phyloP scores from a whole-genome alignment of 176 grass and related monocot genomes.

The Juncus inflexus region DNA sequence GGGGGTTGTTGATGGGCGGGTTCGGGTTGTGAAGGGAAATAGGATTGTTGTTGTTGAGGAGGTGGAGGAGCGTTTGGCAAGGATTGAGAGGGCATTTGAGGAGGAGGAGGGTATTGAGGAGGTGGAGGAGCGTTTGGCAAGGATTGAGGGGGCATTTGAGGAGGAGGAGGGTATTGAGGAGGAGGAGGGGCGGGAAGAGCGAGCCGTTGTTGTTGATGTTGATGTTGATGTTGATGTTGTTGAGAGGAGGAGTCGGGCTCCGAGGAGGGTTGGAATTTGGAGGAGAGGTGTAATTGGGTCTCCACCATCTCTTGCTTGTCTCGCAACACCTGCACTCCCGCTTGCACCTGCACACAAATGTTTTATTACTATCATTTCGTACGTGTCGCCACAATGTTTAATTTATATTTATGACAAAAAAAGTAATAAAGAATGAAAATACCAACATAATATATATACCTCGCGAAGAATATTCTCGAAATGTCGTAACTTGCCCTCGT shows the following conservation, averaged over 20 bases:
- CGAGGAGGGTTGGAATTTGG: slow-evolving; percentile 49
- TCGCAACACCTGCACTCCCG: slow-evolving; percentile 69
- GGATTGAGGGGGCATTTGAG: slow-evolving; percentile 43
- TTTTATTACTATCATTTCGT: not conserved
- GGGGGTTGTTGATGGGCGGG: slow-evolving; percentile 34
- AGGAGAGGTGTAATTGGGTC: slow-evolving; percentile 54
- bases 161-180: slow-evolving; percentile 42
- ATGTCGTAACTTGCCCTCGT: slow-evolving; percentile 83
- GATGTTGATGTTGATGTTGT: slow-evolving; percentile 27
- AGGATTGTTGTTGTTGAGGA: slow-evolving; percentile 21
- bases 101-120: slow-evolving; percentile 24
- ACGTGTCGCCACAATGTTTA: not conserved
- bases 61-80: not conserved
- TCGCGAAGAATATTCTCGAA: slow-evolving; percentile 76
- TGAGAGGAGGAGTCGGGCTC: slow-evolving; percentile 34
- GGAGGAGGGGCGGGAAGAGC: slow-evolving; percentile 29
- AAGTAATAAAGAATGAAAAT: not conserved
- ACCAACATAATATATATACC: slow-evolving; percentile 19
- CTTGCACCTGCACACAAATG: slow-evolving; percentile 50
- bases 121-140: slow-evolving; percentile 40
- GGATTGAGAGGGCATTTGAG: not conserved
- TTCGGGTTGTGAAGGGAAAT: slow-evolving; percentile 20
- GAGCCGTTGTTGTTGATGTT: slow-evolving; percentile 39
- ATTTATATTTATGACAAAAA: not conserved
- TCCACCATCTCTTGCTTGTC: slow-evolving; percentile 88